Evolutionary conservation across 257 asterid species (phyloP).

Genomic region (Dorcoceras hygrometricum): DNA sequence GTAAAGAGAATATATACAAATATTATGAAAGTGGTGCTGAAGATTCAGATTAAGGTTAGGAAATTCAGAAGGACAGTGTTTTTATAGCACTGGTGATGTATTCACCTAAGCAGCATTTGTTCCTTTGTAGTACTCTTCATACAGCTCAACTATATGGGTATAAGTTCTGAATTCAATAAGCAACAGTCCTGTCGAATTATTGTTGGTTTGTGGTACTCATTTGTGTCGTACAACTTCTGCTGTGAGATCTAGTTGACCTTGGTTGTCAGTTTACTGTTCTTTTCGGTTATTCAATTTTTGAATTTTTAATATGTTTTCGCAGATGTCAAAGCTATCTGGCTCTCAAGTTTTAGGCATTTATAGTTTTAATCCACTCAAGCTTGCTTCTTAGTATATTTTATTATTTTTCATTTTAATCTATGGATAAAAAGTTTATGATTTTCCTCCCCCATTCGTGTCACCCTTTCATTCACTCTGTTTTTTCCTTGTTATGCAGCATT

Average conservation of each 20-base stretch:
- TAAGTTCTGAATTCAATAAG: background rate
- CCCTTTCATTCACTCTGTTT: conserved; percentile 18
- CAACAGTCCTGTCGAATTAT: background rate
- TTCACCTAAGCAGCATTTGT: background rate
- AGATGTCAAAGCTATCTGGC: background rate
- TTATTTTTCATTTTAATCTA: conserved; percentile 18
- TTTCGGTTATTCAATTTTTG: background rate
- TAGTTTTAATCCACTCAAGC: conserved; percentile 9
- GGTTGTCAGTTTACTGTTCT: background rate
- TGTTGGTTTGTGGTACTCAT: background rate
- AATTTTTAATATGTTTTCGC: conserved; percentile 10
- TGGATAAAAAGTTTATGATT: background rate
- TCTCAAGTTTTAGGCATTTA: background rate
- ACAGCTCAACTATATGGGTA: background rate
- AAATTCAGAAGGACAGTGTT: conserved; percentile 3
- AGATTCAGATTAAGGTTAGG: background rate
- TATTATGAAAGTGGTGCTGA: background rate
- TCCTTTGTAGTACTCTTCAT: background rate
- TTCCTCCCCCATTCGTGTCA: conserved; percentile 2
- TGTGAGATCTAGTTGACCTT: background rate
- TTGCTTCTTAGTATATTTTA: conserved; percentile 8
- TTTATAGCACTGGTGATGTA: background rate
- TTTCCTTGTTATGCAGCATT: conserved; percentile 66
- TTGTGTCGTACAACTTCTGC: background rate
- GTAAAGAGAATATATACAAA: background rate